A percentile compares a stretch with the other conserved stretches of the same genome.
Evolutionary conservation across 345 rosid genomes (phyloP).

Genomic region (Limnanthes douglasii): DNA sequence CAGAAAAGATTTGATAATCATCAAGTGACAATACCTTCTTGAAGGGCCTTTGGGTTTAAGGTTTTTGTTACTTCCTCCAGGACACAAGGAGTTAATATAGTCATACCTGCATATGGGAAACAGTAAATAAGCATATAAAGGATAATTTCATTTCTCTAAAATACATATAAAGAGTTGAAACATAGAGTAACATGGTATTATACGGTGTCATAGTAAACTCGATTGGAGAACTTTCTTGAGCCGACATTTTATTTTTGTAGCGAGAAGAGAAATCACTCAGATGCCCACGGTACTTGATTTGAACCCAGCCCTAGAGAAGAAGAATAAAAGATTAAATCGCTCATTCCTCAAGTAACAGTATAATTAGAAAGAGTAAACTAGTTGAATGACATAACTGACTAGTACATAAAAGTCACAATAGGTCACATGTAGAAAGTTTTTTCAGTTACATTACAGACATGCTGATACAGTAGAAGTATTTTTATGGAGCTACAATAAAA

Average conservation of each 20-base stretch:
- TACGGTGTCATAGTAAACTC: slow-evolving; percentile 67
- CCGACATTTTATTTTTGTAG: slow-evolving; percentile 44
- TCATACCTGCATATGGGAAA: slow-evolving; percentile 56
- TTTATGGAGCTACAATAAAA: no score
- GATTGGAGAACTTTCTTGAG: slow-evolving; percentile 31
- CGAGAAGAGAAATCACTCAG: slow-evolving; percentile 46
- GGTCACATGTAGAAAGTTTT: no score
- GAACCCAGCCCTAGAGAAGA: slow-evolving; percentile 47
- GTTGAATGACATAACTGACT: no score
- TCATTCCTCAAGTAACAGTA: no score
- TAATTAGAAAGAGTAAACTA: slow-evolving; percentile 4
- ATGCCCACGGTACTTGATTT: slow-evolving; percentile 60
- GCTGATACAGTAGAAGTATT: no score
- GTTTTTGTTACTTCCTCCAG: slow-evolving; percentile 23
- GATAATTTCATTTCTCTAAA: no score
- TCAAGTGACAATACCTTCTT: slow-evolving; percentile 31
- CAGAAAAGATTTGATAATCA: background rate
- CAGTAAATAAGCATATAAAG: no score
- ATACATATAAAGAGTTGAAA: no score
- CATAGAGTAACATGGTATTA: slow-evolving; percentile 10
- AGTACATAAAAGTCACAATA: no score
- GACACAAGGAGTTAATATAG: slow-evolving; percentile 57
- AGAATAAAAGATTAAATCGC: slow-evolving; percentile 6
- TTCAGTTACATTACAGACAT: no score
- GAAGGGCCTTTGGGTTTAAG: slow-evolving; percentile 20